Conservation (phyloP, 192 early-diverging fungal species). For the Phlyctochytrium planicorne region DNA sequence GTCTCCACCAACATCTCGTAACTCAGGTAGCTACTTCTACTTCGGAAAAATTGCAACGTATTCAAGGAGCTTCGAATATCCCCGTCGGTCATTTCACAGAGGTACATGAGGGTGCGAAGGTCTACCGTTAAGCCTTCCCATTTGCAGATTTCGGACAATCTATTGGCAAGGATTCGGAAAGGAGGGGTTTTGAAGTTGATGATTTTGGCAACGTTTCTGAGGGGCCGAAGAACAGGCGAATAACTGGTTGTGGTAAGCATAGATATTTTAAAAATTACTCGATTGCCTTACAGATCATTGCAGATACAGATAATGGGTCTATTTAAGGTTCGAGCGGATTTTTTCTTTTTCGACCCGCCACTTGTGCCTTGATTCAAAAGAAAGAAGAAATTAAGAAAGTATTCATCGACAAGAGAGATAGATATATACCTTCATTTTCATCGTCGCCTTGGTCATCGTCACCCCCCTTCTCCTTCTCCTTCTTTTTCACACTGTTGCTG, state of each 20-base stretch:
- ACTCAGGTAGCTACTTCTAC: conserved; percentile 22
- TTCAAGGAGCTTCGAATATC: conserved; percentile 90
- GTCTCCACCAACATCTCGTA: conserved; percentile 30
- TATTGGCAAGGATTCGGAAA: conserved; percentile 60
- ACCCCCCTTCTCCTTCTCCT: background rate
- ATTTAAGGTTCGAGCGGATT: conserved; percentile 43
- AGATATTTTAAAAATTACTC: background rate
- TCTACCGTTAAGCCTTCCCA: conserved; percentile 73
- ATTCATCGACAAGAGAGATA: background rate
- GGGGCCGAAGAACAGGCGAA: conserved; percentile 80
- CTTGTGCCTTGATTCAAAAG: too few relatives aligned
- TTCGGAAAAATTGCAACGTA: conserved; percentile 68
- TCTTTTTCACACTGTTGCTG: conserved; percentile 17
- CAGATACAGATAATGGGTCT: conserved; percentile 98
- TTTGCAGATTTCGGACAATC: conserved; percentile 79
- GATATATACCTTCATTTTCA: conserved; percentile 3
- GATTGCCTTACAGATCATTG: conserved; percentile 79
- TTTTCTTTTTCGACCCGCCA: conserved; percentile 26
- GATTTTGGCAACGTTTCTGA: conserved; percentile 75
- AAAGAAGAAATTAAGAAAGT: background rate
- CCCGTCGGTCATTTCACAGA: conserved; percentile 77
- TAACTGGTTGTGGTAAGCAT: conserved; percentile 69
- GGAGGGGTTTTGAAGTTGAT: conserved; percentile 68
- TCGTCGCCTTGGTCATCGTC: background rate
- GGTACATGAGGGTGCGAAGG: conserved; percentile 67